These are phyloP conservation scores for Neofusicoccum kwambonambiense DNA, from an alignment of 2,329 filamentous ascomycete genomes.

Conservation along the genomic window DNA sequence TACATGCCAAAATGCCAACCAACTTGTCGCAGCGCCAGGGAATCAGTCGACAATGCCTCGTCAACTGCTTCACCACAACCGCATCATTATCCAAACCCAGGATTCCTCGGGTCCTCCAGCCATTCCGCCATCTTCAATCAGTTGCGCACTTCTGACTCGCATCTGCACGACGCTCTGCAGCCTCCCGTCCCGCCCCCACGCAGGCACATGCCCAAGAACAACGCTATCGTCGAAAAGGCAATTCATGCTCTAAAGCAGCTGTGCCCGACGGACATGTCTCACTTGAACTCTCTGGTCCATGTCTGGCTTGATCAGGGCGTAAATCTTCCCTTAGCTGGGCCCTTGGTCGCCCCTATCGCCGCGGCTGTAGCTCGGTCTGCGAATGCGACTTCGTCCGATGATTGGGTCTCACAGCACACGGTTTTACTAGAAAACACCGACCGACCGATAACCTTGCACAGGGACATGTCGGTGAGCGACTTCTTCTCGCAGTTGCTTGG, in stretches of 20 bases:
- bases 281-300: constrained; percentile 23
- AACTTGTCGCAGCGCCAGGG: constrained; percentile 12
- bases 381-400: not conserved
- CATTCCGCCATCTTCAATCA: constrained; percentile 35
- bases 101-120: constrained; percentile 33
- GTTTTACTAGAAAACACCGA: not conserved
- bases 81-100: constrained; percentile 32
- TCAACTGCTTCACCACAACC: not conserved
- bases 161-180: not conserved
- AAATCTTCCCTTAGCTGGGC: constrained; percentile 29
- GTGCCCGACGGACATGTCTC: constrained; percentile 17
- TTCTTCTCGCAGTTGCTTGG: constrained; percentile 21
- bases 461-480: constrained; percentile 8
- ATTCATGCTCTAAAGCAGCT: constrained; percentile 23
- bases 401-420: not conserved
- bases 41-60: not conserved
- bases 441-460: constrained; percentile 5
- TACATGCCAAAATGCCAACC: too few species aligned
- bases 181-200: not conserved
- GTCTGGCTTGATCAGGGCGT: constrained; percentile 26
- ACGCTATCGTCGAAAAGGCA: constrained; percentile 22
- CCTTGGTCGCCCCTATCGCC: constrained; percentile 20
- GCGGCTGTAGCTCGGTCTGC: constrained; percentile 18
- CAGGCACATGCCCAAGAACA: constrained; percentile 19
- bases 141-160: not conserved